These are phyloP conservation scores for Paramecium pentaurelia DNA, from an alignment of 73 alveolate genomes.

Conservation along the genomic window DNA sequence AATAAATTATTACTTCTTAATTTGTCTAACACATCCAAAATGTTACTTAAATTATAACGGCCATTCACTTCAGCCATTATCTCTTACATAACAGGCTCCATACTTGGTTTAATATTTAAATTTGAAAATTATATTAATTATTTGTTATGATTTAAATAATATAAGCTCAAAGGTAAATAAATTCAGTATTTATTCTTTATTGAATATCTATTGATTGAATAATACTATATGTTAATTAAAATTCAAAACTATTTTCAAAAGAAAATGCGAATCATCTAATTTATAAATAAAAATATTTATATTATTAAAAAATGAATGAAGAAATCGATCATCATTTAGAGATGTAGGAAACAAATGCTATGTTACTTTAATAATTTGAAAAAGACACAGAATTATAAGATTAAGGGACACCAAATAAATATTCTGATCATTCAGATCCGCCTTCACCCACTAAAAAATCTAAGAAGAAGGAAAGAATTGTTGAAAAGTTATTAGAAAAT, in stretches of 20 bases:
- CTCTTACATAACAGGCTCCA: slow-evolving; percentile 1
- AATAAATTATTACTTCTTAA: neutral
- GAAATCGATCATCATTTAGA: slow-evolving; percentile 7
- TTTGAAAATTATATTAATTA: neutral
- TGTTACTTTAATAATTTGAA: neutral
- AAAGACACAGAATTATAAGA: neutral
- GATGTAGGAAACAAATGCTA: neutral
- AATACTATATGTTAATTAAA: no score
- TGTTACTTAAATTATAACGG: neutral
- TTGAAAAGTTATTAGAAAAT: neutral
- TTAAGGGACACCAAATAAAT: neutral
- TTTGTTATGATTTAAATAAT: neutral
- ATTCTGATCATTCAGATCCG: neutral
- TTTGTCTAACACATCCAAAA: neutral
- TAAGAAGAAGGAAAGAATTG: neutral
- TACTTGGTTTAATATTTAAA: neutral
- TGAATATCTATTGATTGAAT: neutral
- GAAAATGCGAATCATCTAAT: neutral
- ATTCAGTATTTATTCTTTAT: neutral
- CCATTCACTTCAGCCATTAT: neutral
- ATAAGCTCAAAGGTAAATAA: neutral
- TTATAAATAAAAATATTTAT: neutral
- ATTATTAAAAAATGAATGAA: neutral
- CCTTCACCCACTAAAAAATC: neutral
- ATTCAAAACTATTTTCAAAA: neutral